Evolutionary conservation across 257 asterid species (phyloP), one percentile per base, ranked within the genome.

Genomic region (Jacaranda copaia): DNA sequence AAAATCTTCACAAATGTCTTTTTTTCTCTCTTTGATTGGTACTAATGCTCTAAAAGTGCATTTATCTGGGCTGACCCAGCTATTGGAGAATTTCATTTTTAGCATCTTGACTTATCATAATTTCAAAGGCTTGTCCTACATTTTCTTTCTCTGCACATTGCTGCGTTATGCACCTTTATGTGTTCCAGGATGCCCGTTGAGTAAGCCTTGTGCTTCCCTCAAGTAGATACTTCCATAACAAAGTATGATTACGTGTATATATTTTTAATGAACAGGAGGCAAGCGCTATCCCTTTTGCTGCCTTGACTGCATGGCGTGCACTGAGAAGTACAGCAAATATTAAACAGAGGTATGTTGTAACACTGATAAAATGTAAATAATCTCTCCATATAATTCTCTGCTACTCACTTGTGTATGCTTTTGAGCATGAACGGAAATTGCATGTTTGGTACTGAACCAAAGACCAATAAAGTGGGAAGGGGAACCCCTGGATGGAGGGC

Each of bases 291-390:
- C 99, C 99, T 52, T 96, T 96, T 82, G 97, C 98, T 86, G 90
- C 99, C 68, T 80, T 96, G 87, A 96, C 99, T 82, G 99, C 99
- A 80, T 96, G 99, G 98, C 97, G 97, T 72, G 98, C 99, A 80
- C 96, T 85, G 32, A 1, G 32, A 25, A 25, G 32, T 25, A 93
- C 94, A 58, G 98, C 98, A 73, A 85, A 90, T 75, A 90, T 91
- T 70, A 82, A 81, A 68, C 72, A 75, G 71, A 97, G 97, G 99
- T 96, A 96, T 43, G 89, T 65, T 71, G 45, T 66, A 6, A n/a
- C 49, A 2, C 38, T 77, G 8, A 67, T 58, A n/a, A 7, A 65
- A 61, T 79, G 56, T 64, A 64, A 55, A 49, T 64, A 11, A 67
- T 80, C 68, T 74, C 35, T 73, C 66, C 68, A 19, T 61, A 25